Evolutionary conservation across 257 asterid species (phyloP), one percentile per base, ranked within the genome.

Genomic region (Orobanche coerulescens): DNA sequence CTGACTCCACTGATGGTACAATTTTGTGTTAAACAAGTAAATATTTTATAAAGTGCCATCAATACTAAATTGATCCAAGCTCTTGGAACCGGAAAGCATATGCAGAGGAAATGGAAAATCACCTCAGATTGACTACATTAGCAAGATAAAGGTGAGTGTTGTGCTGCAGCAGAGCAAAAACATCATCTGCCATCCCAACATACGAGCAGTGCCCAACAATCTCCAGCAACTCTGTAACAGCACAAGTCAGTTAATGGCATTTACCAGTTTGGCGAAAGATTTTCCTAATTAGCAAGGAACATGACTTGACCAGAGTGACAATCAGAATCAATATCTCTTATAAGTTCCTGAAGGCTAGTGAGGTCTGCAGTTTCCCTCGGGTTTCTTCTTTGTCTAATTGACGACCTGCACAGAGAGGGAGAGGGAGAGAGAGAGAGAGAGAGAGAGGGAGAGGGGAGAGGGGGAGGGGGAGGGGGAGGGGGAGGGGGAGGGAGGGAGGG

Each of bases 101-200:
- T 20, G 59, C 28, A 15, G 23, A 54, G n/a, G 52, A 20, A 67
- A 44, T 30, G n/a, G 62, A 43, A 59, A 53, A 60, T 51, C 70
- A 91, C 98, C 98, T 92, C 84, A 92, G 74, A 78, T 78, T 81
- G 55, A 92, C 82, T 48, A 88, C 95, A 66, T 92, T 82, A 54
- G 86, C 98, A 47, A 92, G 95, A 81, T 88, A 92, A 65, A 92
- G 95, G 57, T 84, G 88, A 52, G 95, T 88, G 28, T 77, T 77
- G 76, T 92, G 86, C 77, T 92, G 96, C 73, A 92, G 79, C 79
- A 92, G 69, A 40, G 95, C 94, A 48, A 84, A 80, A 62, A 73
- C 79, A 67, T 84, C 98, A 76, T 92, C 98, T 11, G 95, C 96
- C 96, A 92, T 88, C 74, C 98, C 96, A 68, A 80, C 68, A 78